Base-by-base conservation (phyloP, 257 asterid species). In the Thymus mandschuricus region DNA sequence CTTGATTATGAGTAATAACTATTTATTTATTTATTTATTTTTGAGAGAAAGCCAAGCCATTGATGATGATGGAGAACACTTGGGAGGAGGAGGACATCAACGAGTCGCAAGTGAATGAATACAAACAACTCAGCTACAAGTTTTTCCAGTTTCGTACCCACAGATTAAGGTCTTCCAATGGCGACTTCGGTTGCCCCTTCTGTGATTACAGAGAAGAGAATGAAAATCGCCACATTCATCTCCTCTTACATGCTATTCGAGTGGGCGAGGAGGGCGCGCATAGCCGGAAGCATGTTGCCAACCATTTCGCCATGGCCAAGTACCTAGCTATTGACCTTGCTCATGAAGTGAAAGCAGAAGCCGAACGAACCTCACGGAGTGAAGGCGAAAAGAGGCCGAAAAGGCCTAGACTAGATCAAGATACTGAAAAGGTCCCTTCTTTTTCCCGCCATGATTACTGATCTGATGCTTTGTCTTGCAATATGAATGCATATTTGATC, bases 251-350 rank as follows among this genome's bases (percentile, higher is more conserved):
- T 29, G 70, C 58, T 8, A 15, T 46, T 9, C 11, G 6, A 45
- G 58, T 46, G 30, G 41, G 29, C 4, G 57, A 35, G 41, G 41
- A 35, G 41, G 12, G 51, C 10, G 27, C 35, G 10, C 55, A 41
- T 9, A 44, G 40, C 6, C 11, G 27, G 4, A 64, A 44, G 69
- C 6, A 28, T n/a, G n/a, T n/a, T n/a, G n/a, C n/a, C n/a, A n/a
- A n/a, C n/a, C n/a, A 64, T 44, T 44, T 28, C 1, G 56, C 55
- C 21, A 43, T 64, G 55, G 56, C 69, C 29, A 64, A 3, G 10
- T 64, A 43, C 56, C 12, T 64, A 27, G 57, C 41, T 5, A 51
- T 45, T 21, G 72, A 67, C 11, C 72, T 67, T 1, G 51, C 62
- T 1, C 28, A 67, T 10, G 38, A 55, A 9, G n/a, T 55, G 0